Evolutionary conservation across 352 stramenopile genomes (phyloP).

Genomic region (Phytophthora capsici): DNA sequence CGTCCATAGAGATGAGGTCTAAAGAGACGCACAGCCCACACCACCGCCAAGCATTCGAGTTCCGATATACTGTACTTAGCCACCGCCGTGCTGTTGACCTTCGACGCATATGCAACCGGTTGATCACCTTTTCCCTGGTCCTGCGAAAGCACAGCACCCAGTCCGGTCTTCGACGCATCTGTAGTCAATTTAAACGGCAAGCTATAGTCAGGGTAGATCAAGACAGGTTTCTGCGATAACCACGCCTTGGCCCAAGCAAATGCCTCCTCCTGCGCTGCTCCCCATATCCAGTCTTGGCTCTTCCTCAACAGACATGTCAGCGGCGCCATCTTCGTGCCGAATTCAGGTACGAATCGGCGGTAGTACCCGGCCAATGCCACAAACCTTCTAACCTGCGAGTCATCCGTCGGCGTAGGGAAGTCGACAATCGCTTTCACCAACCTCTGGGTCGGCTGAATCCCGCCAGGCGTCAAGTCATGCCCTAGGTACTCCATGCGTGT

Average conservation of each 20-base stretch:
- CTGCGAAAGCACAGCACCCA: slow-evolving; percentile 34
- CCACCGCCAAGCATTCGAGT: slow-evolving; percentile 33
- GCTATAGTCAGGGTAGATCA: slow-evolving; percentile 32
- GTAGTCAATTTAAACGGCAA: slow-evolving; percentile 37
- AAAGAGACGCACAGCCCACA: slow-evolving; percentile 7
- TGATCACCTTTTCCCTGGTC: slow-evolving; percentile 8
- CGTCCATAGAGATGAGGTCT: slow-evolving; percentile 27
- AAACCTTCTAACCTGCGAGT: slow-evolving; percentile 14
- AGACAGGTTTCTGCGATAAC: slow-evolving; percentile 2
- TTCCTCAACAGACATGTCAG: slow-evolving; percentile 35
- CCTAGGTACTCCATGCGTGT: slow-evolving; percentile 30
- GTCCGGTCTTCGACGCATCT: slow-evolving; percentile 26
- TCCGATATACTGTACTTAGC: slow-evolving; percentile 34
- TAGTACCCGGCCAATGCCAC: slow-evolving; percentile 39
- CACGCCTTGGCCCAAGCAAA: slow-evolving; percentile 26
- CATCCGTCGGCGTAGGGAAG: slow-evolving; percentile 14
- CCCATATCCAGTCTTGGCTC: slow-evolving; percentile 24
- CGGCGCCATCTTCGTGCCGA: slow-evolving; percentile 16
- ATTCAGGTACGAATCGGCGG: slow-evolving; percentile 24
- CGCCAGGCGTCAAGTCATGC: slow-evolving; percentile 18
- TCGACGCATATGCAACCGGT: slow-evolving; percentile 26
- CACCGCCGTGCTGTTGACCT: slow-evolving; percentile 17
- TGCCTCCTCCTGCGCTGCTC: slow-evolving; percentile 10
- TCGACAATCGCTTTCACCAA: slow-evolving; percentile 10
- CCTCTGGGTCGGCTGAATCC: slow-evolving; percentile 7